These are phyloP conservation scores for Lichtheimia ramosa DNA, from an alignment of 371 early-diverging fungal species.

Conservation along the genomic window DNA sequence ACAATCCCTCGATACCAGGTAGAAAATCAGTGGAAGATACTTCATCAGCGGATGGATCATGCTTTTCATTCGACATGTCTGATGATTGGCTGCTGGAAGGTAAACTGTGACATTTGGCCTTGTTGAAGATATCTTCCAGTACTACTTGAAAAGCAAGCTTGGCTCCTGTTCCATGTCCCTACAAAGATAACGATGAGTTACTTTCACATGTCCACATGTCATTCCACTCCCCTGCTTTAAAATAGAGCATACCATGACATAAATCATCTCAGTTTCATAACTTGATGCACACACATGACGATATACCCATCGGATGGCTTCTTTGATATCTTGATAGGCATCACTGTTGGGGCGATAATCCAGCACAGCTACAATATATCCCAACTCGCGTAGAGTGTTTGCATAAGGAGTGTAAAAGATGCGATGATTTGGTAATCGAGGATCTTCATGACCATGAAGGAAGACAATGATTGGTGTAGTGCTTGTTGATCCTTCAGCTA, in stretches of 20 bases:
- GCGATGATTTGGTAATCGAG: constrained; percentile 44
- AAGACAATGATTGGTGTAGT: constrained; percentile 67
- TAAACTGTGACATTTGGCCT: constrained; percentile 19
- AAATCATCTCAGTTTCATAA: constrained; percentile 54
- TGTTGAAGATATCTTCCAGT: constrained; percentile 38
- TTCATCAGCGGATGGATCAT: constrained; percentile 10
- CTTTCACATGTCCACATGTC: not conserved
- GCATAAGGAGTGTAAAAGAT: constrained; percentile 64
- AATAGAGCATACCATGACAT: constrained; percentile 50
- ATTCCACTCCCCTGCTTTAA: too few species aligned
- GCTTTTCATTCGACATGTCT: constrained; percentile 7
- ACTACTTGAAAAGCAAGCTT: constrained; percentile 43
- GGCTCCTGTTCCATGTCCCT: constrained; percentile 59
- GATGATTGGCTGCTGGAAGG: not conserved
- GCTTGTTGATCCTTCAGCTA: not conserved
- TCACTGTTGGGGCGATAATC: constrained; percentile 62
- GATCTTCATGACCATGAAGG: constrained; percentile 72
- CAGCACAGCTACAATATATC: constrained; percentile 77
- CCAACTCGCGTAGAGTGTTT: constrained; percentile 59
- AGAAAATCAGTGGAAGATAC: constrained; percentile 22
- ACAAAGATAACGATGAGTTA: not conserved
- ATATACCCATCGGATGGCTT: constrained; percentile 62
- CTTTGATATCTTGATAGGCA: constrained; percentile 56
- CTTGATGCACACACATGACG: constrained; percentile 41
- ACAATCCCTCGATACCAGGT: constrained; percentile 56